Evolutionary conservation across 73 alveolate genomes (phyloP).

Genomic region (Blepharisma stoltei): DNA sequence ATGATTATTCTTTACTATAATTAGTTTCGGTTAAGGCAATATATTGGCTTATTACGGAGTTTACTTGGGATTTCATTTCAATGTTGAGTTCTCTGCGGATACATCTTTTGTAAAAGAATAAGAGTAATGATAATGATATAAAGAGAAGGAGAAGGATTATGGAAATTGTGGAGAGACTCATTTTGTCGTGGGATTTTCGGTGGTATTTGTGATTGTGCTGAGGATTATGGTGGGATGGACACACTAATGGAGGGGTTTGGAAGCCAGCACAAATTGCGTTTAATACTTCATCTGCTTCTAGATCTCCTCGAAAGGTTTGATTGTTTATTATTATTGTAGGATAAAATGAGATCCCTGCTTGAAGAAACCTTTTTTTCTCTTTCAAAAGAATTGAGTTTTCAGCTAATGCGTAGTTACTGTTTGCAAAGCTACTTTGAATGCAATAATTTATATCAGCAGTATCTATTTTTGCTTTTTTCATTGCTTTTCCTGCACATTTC

Average conservation of each 20-base stretch:
- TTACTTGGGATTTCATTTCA: constrained; percentile 50
- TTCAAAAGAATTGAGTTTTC: constrained; percentile 52
- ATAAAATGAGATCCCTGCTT: constrained; percentile 36
- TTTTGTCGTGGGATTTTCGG: background rate
- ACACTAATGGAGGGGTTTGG: constrained; percentile 35
- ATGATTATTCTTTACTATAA: background rate
- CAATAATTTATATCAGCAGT: constrained; percentile 39
- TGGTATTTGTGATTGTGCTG: constrained; percentile 15
- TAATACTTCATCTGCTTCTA: constrained; percentile 51
- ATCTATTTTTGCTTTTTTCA: constrained; percentile 35
- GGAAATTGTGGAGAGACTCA: constrained; percentile 30
- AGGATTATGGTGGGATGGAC: constrained; percentile 32
- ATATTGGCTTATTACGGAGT: constrained; percentile 51
- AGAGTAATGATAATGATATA: constrained; percentile 29
- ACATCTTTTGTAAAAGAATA: constrained; percentile 53
- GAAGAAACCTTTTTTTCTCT: constrained; percentile 34
- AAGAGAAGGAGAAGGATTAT: constrained; percentile 35
- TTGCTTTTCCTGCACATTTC: constrained; percentile 52
- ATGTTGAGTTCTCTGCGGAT: constrained; percentile 37
- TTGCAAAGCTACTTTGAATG: constrained; percentile 41
- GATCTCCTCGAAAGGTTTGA: constrained; percentile 52
- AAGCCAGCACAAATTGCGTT: constrained; percentile 59
- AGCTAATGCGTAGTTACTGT: background rate
- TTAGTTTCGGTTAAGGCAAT: constrained; percentile 36
- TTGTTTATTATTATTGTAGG: constrained; percentile 61